Evolutionary conservation across 2,329 filamentous ascomycete genomes (phyloP), one percentile per base, ranked within the genome.

Genomic region (Paraphoma chrysanthemicola): DNA sequence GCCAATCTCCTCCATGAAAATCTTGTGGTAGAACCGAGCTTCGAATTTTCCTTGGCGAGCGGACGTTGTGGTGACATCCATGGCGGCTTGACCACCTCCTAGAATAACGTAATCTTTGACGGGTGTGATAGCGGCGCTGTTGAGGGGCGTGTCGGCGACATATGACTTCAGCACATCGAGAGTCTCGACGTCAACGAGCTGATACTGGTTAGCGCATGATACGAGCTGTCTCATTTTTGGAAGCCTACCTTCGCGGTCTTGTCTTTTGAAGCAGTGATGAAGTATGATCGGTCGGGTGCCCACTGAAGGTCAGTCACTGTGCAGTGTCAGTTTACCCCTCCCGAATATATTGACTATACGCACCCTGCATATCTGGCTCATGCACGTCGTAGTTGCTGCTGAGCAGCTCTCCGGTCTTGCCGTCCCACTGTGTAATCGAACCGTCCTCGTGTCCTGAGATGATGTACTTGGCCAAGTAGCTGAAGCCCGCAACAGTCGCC

Each of bases 31-130:
- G 86, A 99, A 99, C 66, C 95, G 89, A 44, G 95, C 95, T 81
- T 99, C 95, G 84, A 99, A 99, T 83, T 98, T 98, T 82, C 95
- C 95, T 85, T 99, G 95, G 67, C 95, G 88, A 48, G 93, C 89
- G 33, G 90, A 90, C 49, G 95, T 98, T 52, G 92, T 54, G 56
- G 95, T 99, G 80, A 99, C 95, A 76, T 98, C 94, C 92, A 97
- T 97, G 76, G 95, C 95, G 64, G 93, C 95, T 82, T 99, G 95
- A 70, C 95, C 95, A 87, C 95, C 95, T 71, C 95, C 95, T 44
- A 99, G 90, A 74, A 99, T 96, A 66, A 99, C 94, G 76, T 92
- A 99, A 77, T 98, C 93, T 83, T 98, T 98, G 81, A 96, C 95
- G 53, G 91, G 88, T 12, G 93, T 97, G 69, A 99, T 95, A 72